These are phyloP conservation scores for Stagonosporopsis tanaceti DNA, from an alignment of 2,329 filamentous ascomycete genomes.

Conservation along the genomic window DNA sequence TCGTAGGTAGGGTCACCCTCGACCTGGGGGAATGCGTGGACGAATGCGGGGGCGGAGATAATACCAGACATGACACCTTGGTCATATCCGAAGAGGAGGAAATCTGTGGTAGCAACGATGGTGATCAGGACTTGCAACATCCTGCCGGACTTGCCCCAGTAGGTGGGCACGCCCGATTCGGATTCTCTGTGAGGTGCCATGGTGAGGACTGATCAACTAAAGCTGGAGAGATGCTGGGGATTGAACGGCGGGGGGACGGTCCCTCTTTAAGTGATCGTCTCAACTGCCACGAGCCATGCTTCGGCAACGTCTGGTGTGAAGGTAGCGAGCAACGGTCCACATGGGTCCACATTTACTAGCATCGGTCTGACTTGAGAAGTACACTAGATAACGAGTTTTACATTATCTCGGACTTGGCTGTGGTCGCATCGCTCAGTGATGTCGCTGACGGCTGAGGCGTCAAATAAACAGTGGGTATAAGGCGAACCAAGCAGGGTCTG, in stretches of 20 bases:
- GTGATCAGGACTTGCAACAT: conserved; percentile 46
- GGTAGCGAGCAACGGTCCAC: conserved; percentile 29
- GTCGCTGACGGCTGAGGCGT: conserved; percentile 33
- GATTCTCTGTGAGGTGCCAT: conserved; percentile 38
- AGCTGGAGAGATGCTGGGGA: conserved; percentile 35
- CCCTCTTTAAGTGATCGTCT: conserved; percentile 37
- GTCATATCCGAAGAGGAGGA: conserved; percentile 60
- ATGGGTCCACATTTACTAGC: conserved; percentile 29
- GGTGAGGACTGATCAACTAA: conserved; percentile 27
- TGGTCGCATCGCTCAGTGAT: conserved; percentile 35
- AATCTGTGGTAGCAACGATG: conserved; percentile 56
- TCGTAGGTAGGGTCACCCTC: conserved; percentile 47
- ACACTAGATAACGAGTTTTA: conserved; percentile 42
- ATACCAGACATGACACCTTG: conserved; percentile 54
- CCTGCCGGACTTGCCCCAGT: conserved; percentile 41
- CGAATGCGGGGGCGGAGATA: conserved; percentile 49
- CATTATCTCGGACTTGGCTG: conserved; percentile 40
- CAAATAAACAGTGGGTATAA: conserved; percentile 39
- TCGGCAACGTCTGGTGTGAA: conserved; percentile 26
- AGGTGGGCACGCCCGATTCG: conserved; percentile 37
- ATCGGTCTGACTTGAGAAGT: conserved; percentile 36
- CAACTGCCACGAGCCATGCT: conserved; percentile 21
- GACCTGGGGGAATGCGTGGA: conserved; percentile 48
- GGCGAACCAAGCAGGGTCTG: conserved; percentile 35
- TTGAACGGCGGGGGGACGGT: conserved; percentile 29